Evolutionary conservation across 805 yeast species (phyloP).

Genomic region (Yarrowia sp.): DNA sequence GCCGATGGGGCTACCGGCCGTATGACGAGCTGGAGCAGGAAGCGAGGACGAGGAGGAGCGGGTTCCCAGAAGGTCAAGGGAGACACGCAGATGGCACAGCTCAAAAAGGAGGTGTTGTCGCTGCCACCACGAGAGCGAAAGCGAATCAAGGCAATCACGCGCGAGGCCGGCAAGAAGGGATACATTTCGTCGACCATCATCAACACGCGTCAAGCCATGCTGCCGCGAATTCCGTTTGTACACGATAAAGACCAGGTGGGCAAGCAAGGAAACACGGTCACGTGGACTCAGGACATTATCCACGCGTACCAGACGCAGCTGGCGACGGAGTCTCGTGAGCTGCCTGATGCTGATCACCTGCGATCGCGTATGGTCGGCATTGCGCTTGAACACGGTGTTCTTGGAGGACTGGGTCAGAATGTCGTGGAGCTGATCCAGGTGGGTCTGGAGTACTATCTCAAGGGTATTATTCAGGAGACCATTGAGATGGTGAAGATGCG

Average conservation of each 20-base stretch:
- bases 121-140: conserved; percentile 81
- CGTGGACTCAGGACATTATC: conserved; percentile 90
- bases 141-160: conserved; percentile 76
- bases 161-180: conserved; percentile 77
- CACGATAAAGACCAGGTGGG: conserved; percentile 37
- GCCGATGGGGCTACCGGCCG: conserved; percentile 29
- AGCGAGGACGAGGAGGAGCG: conserved; percentile 52
- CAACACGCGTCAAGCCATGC: conserved; percentile 49
- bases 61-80: conserved; percentile 33
- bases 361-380: conserved; percentile 72
- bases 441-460: conserved; percentile 82
- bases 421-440: conserved; percentile 72
- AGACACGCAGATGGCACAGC: conserved; percentile 69
- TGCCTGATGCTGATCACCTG: conserved; percentile 76
- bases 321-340: conserved; percentile 69
- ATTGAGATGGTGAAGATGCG: conserved; percentile 69
- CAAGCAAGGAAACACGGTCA: conserved; percentile 39
- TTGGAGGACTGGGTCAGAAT: conserved; percentile 74
- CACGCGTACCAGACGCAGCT: conserved; percentile 82
- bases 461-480: conserved; percentile 67
- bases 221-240: conserved; percentile 81
- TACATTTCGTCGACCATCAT: conserved; percentile 40
- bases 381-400: conserved; percentile 84
- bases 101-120: conserved; percentile 83
- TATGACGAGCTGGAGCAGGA: conserved; percentile 49